A percentile compares a stretch with the other conserved stretches of the same genome.
These are phyloP conservation scores for Podochytrium sp. DNA, from an alignment of 192 early-diverging fungal genomes.

Conservation along the genomic window DNA sequence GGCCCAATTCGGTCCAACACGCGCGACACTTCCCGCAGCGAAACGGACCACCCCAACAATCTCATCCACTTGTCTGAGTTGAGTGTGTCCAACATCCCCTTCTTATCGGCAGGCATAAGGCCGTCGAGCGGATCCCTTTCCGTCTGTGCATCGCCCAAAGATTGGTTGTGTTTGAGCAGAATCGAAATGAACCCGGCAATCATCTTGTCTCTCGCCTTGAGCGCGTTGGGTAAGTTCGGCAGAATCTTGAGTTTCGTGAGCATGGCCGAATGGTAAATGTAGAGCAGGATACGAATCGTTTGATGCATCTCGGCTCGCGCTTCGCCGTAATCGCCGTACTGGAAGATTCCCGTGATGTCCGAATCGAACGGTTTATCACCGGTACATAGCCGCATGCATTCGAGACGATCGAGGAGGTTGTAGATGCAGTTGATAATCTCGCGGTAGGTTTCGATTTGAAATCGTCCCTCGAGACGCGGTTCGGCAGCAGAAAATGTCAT, in stretches of 20 bases:
- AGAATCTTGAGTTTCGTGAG: constrained; percentile 1
- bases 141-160: neutral
- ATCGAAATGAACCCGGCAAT: neutral
- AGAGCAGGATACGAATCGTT: constrained; percentile 4
- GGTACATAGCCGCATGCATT: neutral
- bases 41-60: neutral
- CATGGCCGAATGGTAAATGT: neutral
- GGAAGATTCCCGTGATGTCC: neutral
- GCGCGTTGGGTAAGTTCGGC: constrained; percentile 1
- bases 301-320: constrained; percentile 11
- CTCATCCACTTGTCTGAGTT: constrained; percentile 19
- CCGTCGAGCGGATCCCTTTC: constrained; percentile 13
- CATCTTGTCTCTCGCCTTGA: neutral
- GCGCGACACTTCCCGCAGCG: neutral
- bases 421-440: constrained; percentile 8
- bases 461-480: constrained; percentile 20
- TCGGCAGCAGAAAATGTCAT: constrained; percentile 13
- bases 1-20: neutral
- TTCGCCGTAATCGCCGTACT: neutral
- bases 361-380: constrained; percentile 10
- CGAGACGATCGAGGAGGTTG: constrained; percentile 21
- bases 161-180: neutral
- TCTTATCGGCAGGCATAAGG: constrained; percentile 8
- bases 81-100: neutral
- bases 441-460: constrained; percentile 11